phyloP scores from a whole-genome alignment of 164 flowering plant genomes.

The Magnolia kwangsiensis region DNA sequence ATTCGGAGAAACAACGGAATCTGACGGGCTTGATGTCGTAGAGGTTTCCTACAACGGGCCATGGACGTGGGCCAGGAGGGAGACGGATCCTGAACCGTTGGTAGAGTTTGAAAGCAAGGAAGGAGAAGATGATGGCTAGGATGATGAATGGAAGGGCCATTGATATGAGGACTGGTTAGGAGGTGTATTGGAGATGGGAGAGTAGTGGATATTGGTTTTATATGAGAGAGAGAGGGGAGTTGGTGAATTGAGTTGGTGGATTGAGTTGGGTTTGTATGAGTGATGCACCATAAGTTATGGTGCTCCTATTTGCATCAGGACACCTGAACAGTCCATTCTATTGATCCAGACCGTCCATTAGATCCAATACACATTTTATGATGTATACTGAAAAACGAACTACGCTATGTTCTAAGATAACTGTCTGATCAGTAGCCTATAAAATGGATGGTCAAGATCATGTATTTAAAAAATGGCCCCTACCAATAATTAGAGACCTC shows the following conservation, averaged over 20 bases:
- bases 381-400: too few species aligned
- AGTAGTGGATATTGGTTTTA: background rate
- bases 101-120: constrained; percentile 24
- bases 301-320: background rate
- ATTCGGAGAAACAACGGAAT: constrained; percentile 51
- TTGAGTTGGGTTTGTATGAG: background rate
- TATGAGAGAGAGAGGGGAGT: constrained; percentile 2
- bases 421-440: too few species aligned
- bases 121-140: background rate
- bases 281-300: background rate
- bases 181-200: background rate
- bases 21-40: constrained; percentile 48
- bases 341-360: background rate
- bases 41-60: constrained; percentile 55
- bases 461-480: too few species aligned
- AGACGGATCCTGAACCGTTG: constrained; percentile 33
- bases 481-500: too few species aligned
- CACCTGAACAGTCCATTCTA: background rate
- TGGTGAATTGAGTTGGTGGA: background rate
- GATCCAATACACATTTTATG: background rate
- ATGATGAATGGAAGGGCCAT: constrained; percentile 10
- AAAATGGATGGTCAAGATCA: too few species aligned
- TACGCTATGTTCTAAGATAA: too few species aligned
- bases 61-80: constrained; percentile 56
- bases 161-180: background rate